These are phyloP conservation scores for Melastoma malabathricum DNA, from an alignment of 345 rosid species.

Conservation along the genomic window DNA sequence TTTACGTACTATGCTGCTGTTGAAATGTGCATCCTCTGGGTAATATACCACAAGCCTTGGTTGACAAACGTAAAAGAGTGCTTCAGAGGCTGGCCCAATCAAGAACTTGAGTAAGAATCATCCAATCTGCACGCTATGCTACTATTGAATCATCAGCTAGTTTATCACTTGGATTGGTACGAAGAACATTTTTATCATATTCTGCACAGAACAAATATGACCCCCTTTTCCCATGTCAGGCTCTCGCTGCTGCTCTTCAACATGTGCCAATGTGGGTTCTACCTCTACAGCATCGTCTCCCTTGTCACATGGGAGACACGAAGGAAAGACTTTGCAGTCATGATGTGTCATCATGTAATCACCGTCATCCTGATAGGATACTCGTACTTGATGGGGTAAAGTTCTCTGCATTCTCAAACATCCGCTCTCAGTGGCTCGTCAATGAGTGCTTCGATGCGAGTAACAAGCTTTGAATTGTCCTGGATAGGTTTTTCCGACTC, in stretches of 20 bases:
- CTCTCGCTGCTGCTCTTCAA: constrained; percentile 52
- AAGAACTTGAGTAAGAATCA: constrained; percentile 68
- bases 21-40: constrained; percentile 46
- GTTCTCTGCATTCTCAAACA: not conserved
- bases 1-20: constrained; percentile 52
- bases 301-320: constrained; percentile 89
- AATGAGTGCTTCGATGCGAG: not conserved
- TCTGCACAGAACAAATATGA: constrained; percentile 1
- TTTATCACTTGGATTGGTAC: not conserved
- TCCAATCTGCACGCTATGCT: too few species aligned
- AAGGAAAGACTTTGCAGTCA: constrained; percentile 89
- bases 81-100: constrained; percentile 83
- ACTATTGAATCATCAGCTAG: not conserved
- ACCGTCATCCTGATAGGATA: constrained; percentile 63
- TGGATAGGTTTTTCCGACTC: constrained; percentile 59
- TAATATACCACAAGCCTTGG: constrained; percentile 60
- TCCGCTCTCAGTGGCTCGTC: not conserved
- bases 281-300: constrained; percentile 68
- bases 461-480: too few species aligned
- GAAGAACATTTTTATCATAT: not conserved
- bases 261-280: constrained; percentile 95
- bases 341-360: constrained; percentile 98
- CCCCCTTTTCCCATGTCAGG: constrained; percentile 28
- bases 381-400: constrained; percentile 72
- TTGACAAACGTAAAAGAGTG: constrained; percentile 37